These are phyloP conservation scores for Secale cereale DNA, from an alignment of 176 grass and related monocot species.

Conservation along the genomic window DNA sequence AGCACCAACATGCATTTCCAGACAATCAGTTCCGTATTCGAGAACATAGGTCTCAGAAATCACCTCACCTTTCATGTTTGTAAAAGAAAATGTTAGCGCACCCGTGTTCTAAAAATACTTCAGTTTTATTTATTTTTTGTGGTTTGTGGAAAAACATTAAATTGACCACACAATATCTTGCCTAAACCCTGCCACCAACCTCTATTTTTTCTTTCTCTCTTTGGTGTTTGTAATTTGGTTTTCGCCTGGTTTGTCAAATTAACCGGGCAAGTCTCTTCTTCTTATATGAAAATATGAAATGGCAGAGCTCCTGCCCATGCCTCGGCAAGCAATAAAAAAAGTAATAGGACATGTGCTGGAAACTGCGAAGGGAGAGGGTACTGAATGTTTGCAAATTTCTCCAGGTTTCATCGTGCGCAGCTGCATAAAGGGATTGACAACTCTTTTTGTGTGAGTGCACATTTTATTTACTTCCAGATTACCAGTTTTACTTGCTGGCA, in stretches of 20 bases:
- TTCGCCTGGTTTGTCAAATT: too few species aligned
- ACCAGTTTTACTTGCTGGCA: background rate
- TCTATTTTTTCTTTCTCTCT: too few species aligned
- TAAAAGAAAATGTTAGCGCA: slow-evolving; percentile 10
- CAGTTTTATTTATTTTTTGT: too few species aligned
- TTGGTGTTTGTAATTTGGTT: too few species aligned
- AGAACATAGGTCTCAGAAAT: slow-evolving; percentile 83
- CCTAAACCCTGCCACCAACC: too few species aligned
- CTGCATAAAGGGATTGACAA: slow-evolving; percentile 1
- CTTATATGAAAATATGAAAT: too few species aligned
- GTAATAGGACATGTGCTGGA: background rate
- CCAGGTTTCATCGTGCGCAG: slow-evolving; percentile 1
- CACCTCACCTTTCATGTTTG: slow-evolving; percentile 59
- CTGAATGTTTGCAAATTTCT: background rate
- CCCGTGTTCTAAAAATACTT: background rate
- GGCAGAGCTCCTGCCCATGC: too few species aligned
- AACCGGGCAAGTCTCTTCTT: too few species aligned
- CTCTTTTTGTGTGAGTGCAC: background rate
- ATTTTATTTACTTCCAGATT: background rate
- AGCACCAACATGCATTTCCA: slow-evolving; percentile 96
- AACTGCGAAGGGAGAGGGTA: background rate
- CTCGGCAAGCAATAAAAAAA: too few species aligned
- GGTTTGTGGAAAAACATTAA: too few species aligned
- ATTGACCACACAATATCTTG: background rate
- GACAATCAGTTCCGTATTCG: slow-evolving; percentile 83